These are phyloP conservation scores for Globisporangium iwayamae DNA, from an alignment of 352 stramenopile species.

Conservation along the genomic window DNA sequence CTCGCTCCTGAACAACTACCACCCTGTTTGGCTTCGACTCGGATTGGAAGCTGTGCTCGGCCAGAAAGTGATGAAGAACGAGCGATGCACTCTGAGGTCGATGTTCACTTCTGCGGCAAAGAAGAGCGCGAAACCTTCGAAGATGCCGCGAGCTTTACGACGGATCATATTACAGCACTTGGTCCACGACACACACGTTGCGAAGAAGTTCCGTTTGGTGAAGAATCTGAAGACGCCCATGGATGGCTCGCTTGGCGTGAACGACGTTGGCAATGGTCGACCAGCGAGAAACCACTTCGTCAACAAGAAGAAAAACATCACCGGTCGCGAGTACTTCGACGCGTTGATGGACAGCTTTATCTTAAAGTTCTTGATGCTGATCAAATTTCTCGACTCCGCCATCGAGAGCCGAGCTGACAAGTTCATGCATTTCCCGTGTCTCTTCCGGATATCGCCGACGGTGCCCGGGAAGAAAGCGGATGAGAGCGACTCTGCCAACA, in stretches of 20 bases:
- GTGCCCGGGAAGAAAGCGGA: constrained; percentile 10
- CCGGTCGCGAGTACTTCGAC: constrained; percentile 74
- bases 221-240: constrained; percentile 68
- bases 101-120: constrained; percentile 37
- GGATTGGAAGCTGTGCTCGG: constrained; percentile 87
- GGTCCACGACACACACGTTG: constrained; percentile 58
- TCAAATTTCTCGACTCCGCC: constrained; percentile 91
- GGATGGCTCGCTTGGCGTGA: constrained; percentile 41
- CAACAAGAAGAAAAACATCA: constrained; percentile 69
- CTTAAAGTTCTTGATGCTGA: constrained; percentile 89
- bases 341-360: constrained; percentile 87
- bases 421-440: constrained; percentile 80
- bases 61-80: constrained; percentile 42
- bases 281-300: constrained; percentile 22
- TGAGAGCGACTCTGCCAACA: constrained; percentile 13
- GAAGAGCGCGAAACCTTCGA: constrained; percentile 25
- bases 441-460: constrained; percentile 74
- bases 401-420: constrained; percentile 72
- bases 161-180: constrained; percentile 67
- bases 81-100: constrained; percentile 50
- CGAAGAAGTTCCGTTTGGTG: constrained; percentile 58
- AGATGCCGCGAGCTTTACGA: constrained; percentile 53
- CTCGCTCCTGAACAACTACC: constrained; percentile 87
- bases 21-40: constrained; percentile 89
- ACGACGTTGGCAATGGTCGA: constrained; percentile 32